Evolutionary conservation across 2,329 filamentous ascomycete genomes (phyloP), one percentile per base, ranked within the genome.

Genomic region (Sarocladium kiliense): DNA sequence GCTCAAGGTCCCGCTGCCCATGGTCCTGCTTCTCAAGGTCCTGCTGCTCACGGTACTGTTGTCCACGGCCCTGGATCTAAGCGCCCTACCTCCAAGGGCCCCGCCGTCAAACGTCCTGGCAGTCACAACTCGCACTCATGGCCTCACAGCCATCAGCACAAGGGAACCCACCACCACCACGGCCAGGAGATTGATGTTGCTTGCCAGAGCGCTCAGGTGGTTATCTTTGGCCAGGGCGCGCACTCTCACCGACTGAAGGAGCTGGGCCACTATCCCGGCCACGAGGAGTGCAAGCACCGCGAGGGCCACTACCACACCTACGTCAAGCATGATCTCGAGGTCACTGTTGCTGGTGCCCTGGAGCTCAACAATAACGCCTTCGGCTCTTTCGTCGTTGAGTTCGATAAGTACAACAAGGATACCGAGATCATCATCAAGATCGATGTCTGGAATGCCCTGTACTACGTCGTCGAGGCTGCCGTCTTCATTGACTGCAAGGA

Each of bases 401-500:
- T 58, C 54, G 54, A 54, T 26, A 56, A 58, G 56, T 4, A 45
- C 16, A 26, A 37, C 49, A 36, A 49, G 18, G n/a, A 50, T 30
- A 41, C 51, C 49, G 18, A 53, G 19, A 37, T 58, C 19, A 19
- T 44, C 54, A 45, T 58, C 56, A 39, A 54, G 39, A 41, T 58
- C 56, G 39, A 55, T 23, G 50, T 58, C 41, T 30, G 39, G 34
- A 47, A 56, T 19, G 27, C 42, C 18, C 32, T 50, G 18, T 58
- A 37, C 54, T 54, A 56, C 49, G 56, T 58, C 27, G 39, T 44
- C 50, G 56, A 58, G 56, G 39, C 54, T 30, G 56, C 56, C 10
- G 56, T 50, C 54, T 54, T 56, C 54, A 54, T 58, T 34, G 54
- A 54, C 16, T 58, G 56, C 56, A 45, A 54, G 30, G 54, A 44